Base-by-base conservation (phyloP, 768 basidiomycete species). In the Lyophyllum decastes region DNA sequence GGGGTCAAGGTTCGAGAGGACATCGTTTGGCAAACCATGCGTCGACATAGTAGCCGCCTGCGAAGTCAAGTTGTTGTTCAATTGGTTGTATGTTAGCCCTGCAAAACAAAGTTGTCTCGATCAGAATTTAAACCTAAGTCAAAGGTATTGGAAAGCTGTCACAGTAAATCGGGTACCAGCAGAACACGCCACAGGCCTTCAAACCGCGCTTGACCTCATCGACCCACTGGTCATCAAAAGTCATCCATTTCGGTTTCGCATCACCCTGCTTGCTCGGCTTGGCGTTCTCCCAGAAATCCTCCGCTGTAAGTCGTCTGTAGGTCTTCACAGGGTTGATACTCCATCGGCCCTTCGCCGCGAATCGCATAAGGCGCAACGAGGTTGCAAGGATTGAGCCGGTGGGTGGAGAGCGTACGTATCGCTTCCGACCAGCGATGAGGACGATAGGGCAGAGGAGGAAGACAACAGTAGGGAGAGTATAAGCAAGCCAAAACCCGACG, bases 81-180 rank as follows among this genome's bases (percentile, higher is more conserved):
- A 64, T 66, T 92, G 90, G 67, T 87, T 89, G 71, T 91, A 90
- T 0, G 87, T 80, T 47, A 91, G 80, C 89, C 89, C 87, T 89
- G 40, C 30, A 10, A 89, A 89, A 92, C 4, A 26, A 30, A 30
- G 4, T 30, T 10, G 10, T 30, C 30, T 4, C 30, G 4, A 10
- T 30, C 10, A 30, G 30, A 10, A 30, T 30, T 30, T 30, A 4
- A 30, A 30, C 30, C 5, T 5, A 30, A 10, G 4, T 4, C 5
- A 30, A 30, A 5, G 30, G 30, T 10, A 30, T 4, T 30, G 30
- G 10, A 30, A 10, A 30, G 4, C 4, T 10, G 30, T 38, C 55
- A 89, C 89, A 89, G 69, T 86, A 91, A 35, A 91, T 73, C 0
- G 89, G 90, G 74, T 68, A 89, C 86, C 88, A 73, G 27, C 58